Evolutionary conservation across 768 basidiomycete species (phyloP), one percentile per base, ranked within the genome.

Genomic region (Pulveroboletus frians): DNA sequence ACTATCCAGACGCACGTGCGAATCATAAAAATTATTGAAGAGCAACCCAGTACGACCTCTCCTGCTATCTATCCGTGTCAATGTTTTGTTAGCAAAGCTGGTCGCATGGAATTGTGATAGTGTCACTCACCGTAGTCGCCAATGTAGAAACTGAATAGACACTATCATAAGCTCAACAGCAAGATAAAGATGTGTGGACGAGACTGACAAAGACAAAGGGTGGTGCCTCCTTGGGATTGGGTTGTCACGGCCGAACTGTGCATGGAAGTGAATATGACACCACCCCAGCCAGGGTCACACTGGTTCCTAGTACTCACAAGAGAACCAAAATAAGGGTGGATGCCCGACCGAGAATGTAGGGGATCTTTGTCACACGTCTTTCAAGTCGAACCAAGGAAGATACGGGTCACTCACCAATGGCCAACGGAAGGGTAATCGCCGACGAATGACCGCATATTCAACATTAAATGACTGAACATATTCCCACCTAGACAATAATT

Each of bases 11-110:
- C 60, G 39, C 45, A 67, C 62, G 63, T 49, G 47, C 65, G 59
- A 41, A 64, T 53, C 51, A 53, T 47, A 26, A 64, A 53, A 46
- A 56, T 63, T 2, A 32, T 51, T 0, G 64, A 66, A 18, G 56
- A 49, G 23, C 64, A 58, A 15, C 37, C 61, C 1, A 65, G 5
- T 6, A 51, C 37, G 10, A 51, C 30, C 40, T 32, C 29, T 10
- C 31, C 47, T 2, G 41, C 9, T 4, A 45, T 8, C 62, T 63
- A 36, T 35, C 4, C 23, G 6, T 1, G 13, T 36, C 1, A 13
- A n/a, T 2, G 8, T 9, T 1, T 34, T 26, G 4, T 26, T 26
- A 38, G 30, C 11, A 30, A 50, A 35, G 30, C 3, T 10, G 0
- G 20, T 17, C 10, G 15, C 9, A 9, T 10, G 2, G 15, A 14